phyloP scores from a whole-genome alignment of 345 rosid genomes.

The Euphorbia tirucalli region DNA sequence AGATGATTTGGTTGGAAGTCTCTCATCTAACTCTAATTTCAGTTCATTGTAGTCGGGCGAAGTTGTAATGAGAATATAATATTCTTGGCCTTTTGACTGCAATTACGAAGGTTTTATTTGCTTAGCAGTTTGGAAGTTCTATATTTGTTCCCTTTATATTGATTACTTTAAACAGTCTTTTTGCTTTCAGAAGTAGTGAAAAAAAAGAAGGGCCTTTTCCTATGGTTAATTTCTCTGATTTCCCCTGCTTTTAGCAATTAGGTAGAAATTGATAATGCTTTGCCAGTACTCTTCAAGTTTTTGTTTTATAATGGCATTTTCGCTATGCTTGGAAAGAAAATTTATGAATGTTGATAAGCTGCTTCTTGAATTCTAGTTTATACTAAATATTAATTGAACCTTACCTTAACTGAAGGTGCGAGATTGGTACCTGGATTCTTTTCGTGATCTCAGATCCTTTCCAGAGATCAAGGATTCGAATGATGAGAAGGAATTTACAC shows the following conservation, averaged over 20 bases:
- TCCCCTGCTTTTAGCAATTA: too few species aligned
- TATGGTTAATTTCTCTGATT: too few species aligned
- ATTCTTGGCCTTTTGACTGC: not conserved
- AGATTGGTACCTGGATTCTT: constrained; percentile 98
- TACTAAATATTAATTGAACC: not conserved
- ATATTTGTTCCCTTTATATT: not conserved
- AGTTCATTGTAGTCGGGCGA: not conserved
- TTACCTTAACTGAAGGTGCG: constrained; percentile 59
- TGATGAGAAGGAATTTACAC: constrained; percentile 79
- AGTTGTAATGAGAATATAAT: not conserved
- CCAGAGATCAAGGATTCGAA: constrained; percentile 68
- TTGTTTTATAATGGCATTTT: not conserved
- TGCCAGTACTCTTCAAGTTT: not conserved
- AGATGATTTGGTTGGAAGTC: too few species aligned
- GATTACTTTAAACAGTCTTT: not conserved
- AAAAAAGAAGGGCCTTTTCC: not conserved
- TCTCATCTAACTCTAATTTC: too few species aligned
- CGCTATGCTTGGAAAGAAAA: too few species aligned
- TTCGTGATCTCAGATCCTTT: constrained; percentile 80
- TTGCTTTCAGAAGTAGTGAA: not conserved
- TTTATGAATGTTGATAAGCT: not conserved
- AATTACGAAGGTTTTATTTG: not conserved
- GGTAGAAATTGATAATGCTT: too few species aligned
- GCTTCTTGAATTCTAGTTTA: not conserved
- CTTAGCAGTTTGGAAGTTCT: not conserved